phyloP scores from a whole-genome alignment of 164 flowering plant species.

The Magnolia changhungtana region DNA sequence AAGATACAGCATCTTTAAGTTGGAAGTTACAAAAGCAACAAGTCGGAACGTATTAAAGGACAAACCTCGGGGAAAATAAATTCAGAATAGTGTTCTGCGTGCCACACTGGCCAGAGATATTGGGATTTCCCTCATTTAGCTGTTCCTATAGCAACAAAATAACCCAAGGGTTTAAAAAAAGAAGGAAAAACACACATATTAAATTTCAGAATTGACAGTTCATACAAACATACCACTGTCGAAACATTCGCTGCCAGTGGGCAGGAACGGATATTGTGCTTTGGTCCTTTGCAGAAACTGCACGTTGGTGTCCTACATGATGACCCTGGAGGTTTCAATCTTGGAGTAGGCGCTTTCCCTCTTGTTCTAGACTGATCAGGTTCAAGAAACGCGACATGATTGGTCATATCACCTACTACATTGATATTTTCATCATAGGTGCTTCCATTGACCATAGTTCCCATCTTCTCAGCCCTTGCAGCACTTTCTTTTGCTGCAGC shows the following conservation, averaged over 20 bases:
- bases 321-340: background rate
- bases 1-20: background rate
- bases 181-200: background rate
- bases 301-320: background rate
- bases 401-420: background rate
- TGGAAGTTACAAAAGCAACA: background rate
- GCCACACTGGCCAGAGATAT: background rate
- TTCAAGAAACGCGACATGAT: background rate
- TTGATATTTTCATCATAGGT: background rate
- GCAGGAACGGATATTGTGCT: constrained; percentile 5
- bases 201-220: background rate
- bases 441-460: background rate
- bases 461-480: constrained; percentile 4
- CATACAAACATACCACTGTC: background rate
- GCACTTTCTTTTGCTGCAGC: constrained; percentile 32
- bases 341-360: background rate
- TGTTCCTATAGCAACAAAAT: background rate
- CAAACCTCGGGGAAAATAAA: constrained; percentile 1
- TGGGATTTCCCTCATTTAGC: background rate
- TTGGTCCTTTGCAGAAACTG: constrained; percentile 6
- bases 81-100: constrained; percentile 2
- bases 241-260: constrained; percentile 1
- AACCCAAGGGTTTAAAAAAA: background rate
- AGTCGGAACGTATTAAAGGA: background rate
- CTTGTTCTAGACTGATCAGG: constrained; percentile 1